phyloP scores from a whole-genome alignment of 106 monocot species.

The Apostasia shenzhenica region DNA sequence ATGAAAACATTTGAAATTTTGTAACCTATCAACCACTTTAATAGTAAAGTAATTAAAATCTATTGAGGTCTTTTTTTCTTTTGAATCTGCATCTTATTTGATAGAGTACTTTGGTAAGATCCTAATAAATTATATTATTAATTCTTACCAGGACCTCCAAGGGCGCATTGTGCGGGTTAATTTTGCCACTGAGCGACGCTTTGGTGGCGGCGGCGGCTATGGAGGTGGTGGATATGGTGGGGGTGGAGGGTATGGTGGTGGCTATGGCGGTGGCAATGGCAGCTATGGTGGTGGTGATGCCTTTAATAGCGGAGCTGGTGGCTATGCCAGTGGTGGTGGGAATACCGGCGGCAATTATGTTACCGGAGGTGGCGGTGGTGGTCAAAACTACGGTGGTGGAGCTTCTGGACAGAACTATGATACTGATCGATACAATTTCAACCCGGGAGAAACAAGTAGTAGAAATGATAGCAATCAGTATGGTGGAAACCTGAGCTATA shows the following conservation, averaged over 20 bases:
- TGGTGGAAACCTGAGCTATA: too few relatives aligned
- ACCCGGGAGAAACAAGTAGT: too few relatives aligned
- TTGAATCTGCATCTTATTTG: too few relatives aligned
- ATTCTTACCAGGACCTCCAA: neutral
- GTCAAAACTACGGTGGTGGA: neutral
- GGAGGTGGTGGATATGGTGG: neutral
- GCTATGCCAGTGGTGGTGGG: neutral
- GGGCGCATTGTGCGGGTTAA: neutral
- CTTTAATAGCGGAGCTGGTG: neutral
- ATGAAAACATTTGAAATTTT: too few relatives aligned
- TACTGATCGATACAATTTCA: too few relatives aligned
- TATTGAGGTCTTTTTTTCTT: too few relatives aligned
- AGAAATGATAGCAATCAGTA: too few relatives aligned
- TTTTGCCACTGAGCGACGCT: constrained; percentile 2
- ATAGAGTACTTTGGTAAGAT: too few relatives aligned
- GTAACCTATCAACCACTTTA: too few relatives aligned
- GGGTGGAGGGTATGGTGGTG: neutral
- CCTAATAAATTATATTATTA: too few relatives aligned
- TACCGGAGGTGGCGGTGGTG: neutral
- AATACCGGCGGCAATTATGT: neutral
- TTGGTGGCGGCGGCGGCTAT: neutral
- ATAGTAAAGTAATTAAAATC: too few relatives aligned
- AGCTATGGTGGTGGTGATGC: neutral
- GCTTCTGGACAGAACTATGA: too few relatives aligned
- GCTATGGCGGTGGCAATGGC: neutral